Percentiles rank a stretch among this genome's conserved stretches.
Evolutionary conservation across 768 basidiomycete genomes (phyloP).

Genomic region (Kwoniella dejecticola): DNA sequence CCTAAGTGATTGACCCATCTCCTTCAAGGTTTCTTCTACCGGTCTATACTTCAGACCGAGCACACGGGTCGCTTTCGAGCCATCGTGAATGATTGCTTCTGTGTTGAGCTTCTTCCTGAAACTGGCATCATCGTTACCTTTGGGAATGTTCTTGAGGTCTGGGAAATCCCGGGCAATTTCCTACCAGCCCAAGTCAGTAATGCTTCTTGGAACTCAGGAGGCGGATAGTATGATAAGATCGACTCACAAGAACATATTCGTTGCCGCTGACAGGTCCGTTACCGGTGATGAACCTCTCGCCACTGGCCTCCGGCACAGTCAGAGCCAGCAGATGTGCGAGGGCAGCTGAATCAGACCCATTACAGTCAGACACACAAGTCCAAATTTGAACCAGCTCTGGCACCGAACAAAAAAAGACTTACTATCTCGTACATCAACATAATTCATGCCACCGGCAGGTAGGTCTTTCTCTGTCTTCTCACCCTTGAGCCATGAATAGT

Average conservation of each 20-base stretch:
- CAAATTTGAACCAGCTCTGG: neutral
- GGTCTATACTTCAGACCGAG: conserved; percentile 43
- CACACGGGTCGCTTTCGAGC: conserved; percentile 40
- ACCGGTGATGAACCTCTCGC: conserved; percentile 64
- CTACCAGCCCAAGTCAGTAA: neutral
- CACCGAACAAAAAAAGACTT: neutral
- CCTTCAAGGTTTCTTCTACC: conserved; percentile 30
- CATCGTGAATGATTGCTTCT: conserved; percentile 28
- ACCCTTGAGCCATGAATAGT: conserved; percentile 46
- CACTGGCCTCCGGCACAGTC: conserved; percentile 61
- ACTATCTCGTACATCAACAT: conserved; percentile 49
- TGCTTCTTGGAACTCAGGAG: neutral
- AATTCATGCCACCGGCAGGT: conserved; percentile 39
- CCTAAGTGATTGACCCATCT: conserved; percentile 39
- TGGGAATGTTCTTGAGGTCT: conserved; percentile 36
- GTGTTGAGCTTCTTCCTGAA: conserved; percentile 27
- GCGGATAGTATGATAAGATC: no score
- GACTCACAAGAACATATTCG: conserved; percentile 47
- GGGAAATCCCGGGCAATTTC: conserved; percentile 37
- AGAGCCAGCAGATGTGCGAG: conserved; percentile 63
- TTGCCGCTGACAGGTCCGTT: conserved; percentile 50
- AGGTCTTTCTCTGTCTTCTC: conserved; percentile 50
- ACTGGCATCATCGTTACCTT: conserved; percentile 37
- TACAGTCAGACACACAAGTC: no score
- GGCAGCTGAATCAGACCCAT: conserved; percentile 60